These are phyloP conservation scores for Sclerospora graminicola DNA, from an alignment of 352 stramenopile genomes.

Conservation along the genomic window DNA sequence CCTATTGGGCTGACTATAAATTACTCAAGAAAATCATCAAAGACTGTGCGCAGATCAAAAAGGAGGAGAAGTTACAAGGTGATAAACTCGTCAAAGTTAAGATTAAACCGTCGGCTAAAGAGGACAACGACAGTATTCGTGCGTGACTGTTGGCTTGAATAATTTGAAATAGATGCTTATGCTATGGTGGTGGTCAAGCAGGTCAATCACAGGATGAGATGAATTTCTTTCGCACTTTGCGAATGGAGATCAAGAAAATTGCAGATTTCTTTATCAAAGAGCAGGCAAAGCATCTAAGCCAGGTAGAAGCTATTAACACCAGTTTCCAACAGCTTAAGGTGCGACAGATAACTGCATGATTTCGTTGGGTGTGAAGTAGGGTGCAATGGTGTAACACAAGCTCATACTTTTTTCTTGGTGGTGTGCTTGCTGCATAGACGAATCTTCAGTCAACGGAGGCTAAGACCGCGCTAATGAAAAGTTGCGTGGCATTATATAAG, in stretches of 20 bases:
- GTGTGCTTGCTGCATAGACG: constrained; percentile 20
- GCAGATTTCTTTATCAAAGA: constrained; percentile 80
- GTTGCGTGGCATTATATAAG: constrained; percentile 79
- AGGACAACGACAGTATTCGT: constrained; percentile 85
- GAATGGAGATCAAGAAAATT: constrained; percentile 80
- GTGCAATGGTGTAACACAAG: background rate
- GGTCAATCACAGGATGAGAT: constrained; percentile 76
- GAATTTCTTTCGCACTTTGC: constrained; percentile 83
- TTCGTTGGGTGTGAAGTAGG: background rate
- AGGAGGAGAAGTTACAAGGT: constrained; percentile 76
- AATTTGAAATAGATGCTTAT: background rate
- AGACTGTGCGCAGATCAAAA: constrained; percentile 81
- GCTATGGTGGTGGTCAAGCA: constrained; percentile 9
- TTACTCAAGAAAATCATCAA: constrained; percentile 87
- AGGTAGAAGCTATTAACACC: constrained; percentile 54
- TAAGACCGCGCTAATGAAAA: constrained; percentile 75
- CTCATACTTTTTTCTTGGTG: background rate
- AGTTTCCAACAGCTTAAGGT: constrained; percentile 62
- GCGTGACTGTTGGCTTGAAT: constrained; percentile 9
- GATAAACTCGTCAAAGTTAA: constrained; percentile 66
- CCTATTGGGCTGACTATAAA: constrained; percentile 84
- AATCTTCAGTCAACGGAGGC: constrained; percentile 38
- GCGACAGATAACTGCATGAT: background rate
- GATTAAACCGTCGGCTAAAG: constrained; percentile 66
- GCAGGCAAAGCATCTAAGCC: constrained; percentile 58